A percentile compares a stretch with the other conserved stretches of the same genome.
These are phyloP conservation scores for Creolimax fragrantissima DNA, from an alignment of 78 protist species.

Conservation along the genomic window DNA sequence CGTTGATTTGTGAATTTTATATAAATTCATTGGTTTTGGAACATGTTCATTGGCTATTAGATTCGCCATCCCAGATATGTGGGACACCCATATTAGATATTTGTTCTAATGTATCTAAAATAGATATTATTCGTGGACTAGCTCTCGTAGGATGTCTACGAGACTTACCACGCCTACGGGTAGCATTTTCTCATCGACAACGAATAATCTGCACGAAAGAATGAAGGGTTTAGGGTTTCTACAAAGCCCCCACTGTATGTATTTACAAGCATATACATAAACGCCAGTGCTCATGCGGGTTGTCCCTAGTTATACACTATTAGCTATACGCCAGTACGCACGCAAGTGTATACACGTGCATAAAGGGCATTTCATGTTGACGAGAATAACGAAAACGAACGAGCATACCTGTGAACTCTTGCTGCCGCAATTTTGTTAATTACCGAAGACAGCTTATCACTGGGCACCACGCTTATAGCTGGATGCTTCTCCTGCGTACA, in stretches of 20 bases:
- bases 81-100: not conserved
- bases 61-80: not conserved
- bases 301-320: not conserved
- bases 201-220: not conserved
- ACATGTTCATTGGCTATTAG: not conserved
- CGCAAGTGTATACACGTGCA: not conserved
- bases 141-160: not conserved
- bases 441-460: not conserved
- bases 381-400: not conserved
- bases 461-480: not conserved
- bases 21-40: not conserved
- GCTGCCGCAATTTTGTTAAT: not conserved
- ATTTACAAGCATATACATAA: too few species aligned
- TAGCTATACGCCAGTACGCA: not conserved
- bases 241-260: too few species aligned
- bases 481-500: not conserved
- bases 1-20: not conserved
- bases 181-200: not conserved
- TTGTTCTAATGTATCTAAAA: not conserved
- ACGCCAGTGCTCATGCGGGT: not conserved
- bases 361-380: not conserved
- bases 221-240: too few species aligned
- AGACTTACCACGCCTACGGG: slow-evolving; percentile 11
- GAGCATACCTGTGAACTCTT: not conserved
- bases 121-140: not conserved